Evolutionary conservation across 345 rosid species (phyloP).

Genomic region (Linum usitatissimum): DNA sequence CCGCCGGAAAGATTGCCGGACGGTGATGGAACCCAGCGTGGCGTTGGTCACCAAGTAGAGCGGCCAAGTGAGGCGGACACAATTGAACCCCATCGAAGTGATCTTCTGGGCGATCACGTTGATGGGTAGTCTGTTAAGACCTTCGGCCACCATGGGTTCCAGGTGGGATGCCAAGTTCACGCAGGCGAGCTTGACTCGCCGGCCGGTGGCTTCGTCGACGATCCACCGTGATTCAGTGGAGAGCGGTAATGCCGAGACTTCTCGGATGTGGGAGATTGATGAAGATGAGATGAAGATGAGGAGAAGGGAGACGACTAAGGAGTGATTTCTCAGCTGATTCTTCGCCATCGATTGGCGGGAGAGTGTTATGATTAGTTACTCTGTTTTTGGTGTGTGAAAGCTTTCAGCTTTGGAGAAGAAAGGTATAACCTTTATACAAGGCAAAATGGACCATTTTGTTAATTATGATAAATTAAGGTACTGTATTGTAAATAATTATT

Average conservation of each 20-base stretch:
- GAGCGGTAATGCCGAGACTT: constrained; percentile 15
- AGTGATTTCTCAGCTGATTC: neutral
- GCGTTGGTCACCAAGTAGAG: constrained; percentile 25
- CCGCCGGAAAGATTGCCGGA: constrained; percentile 40
- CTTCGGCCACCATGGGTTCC: constrained; percentile 30
- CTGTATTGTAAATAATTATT: too few relatives aligned
- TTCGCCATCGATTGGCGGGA: neutral
- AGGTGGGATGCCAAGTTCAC: constrained; percentile 32
- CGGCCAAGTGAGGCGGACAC: constrained; percentile 38
- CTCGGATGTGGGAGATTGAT: neutral
- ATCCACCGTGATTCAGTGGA: constrained; percentile 25
- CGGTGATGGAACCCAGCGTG: constrained; percentile 18
- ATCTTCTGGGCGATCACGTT: constrained; percentile 19
- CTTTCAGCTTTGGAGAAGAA: too few relatives aligned
- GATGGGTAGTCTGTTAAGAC: constrained; percentile 31
- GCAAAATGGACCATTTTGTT: too few relatives aligned
- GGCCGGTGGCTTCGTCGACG: constrained; percentile 17
- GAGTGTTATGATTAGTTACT: too few relatives aligned
- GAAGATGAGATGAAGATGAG: neutral
- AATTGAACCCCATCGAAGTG: constrained; percentile 29
- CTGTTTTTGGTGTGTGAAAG: too few relatives aligned
- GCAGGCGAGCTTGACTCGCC: constrained; percentile 28
- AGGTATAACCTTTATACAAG: too few relatives aligned
- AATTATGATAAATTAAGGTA: too few relatives aligned
- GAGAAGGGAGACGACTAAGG: neutral